Conservation (phyloP, 2,329 filamentous ascomycete species). For the Tolypocladium cylindrosporum region DNA sequence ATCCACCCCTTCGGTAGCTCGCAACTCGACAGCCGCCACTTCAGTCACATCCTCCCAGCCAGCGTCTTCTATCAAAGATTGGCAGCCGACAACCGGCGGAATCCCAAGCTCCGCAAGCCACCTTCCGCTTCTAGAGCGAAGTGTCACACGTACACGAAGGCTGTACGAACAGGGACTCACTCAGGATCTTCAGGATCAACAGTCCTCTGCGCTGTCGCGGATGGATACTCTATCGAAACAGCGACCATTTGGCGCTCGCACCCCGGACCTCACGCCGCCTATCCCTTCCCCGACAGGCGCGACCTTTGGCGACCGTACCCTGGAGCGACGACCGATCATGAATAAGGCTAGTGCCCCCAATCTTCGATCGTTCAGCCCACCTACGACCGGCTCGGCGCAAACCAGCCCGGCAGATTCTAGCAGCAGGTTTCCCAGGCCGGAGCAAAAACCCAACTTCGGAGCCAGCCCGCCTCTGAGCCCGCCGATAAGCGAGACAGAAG, state of each 20-base stretch:
- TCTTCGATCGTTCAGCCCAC: slow-evolving; percentile 47
- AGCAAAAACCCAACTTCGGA: slow-evolving; percentile 21
- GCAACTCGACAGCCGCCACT: slow-evolving; percentile 79
- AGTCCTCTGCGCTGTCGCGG: slow-evolving; percentile 64
- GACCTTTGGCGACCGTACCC: slow-evolving; percentile 35
- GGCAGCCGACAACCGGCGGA: slow-evolving; percentile 27
- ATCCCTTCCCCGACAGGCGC: slow-evolving; percentile 34
- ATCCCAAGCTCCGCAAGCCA: slow-evolving; percentile 26
- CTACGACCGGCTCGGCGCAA: slow-evolving; percentile 27
- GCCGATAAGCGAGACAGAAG: slow-evolving; percentile 62
- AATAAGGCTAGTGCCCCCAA: slow-evolving; percentile 59
- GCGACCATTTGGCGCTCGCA: slow-evolving; percentile 38
- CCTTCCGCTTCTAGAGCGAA: slow-evolving; percentile 46
- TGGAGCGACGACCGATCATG: slow-evolving; percentile 33
- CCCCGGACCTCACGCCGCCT: slow-evolving; percentile 35
- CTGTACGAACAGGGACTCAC: slow-evolving; percentile 77
- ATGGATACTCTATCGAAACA: slow-evolving; percentile 69
- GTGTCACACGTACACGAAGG: slow-evolving; percentile 59
- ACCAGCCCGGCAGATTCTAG: slow-evolving; percentile 26
- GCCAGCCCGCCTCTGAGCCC: slow-evolving; percentile 31
- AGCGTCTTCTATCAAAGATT: slow-evolving; percentile 40
- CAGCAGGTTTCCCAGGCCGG: slow-evolving; percentile 22
- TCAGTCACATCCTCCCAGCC: slow-evolving; percentile 68
- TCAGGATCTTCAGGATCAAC: slow-evolving; percentile 72
- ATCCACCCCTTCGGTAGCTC: slow-evolving; percentile 53